These are phyloP conservation scores for Fusarium denticulatum DNA, from an alignment of 2,329 filamentous ascomycete species.

Conservation along the genomic window DNA sequence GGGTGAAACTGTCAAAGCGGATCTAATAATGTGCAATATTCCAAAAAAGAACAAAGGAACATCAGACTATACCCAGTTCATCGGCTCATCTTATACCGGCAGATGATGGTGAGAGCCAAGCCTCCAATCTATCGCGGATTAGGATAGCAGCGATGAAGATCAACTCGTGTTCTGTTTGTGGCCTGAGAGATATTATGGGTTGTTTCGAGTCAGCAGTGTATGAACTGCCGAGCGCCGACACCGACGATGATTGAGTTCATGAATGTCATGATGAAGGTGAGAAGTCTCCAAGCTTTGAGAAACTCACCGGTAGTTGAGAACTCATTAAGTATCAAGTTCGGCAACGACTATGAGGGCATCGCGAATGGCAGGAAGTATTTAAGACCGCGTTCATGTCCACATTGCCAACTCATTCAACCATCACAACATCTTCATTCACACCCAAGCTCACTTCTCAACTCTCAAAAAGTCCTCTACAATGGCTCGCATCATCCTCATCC, in stretches of 20 bases:
- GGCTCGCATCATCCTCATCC: conserved; percentile 3
- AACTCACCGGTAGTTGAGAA: not conserved
- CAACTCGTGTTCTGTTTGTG: not conserved
- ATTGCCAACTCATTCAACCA: not conserved
- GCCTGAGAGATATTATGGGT: not conserved
- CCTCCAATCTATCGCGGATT: not conserved
- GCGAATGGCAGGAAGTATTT: not conserved
- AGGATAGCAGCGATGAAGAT: not conserved
- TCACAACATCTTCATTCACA: not conserved
- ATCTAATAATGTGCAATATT: not conserved
- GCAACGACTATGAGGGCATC: fast-evolving
- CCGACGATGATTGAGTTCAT: not conserved
- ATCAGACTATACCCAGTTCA: not conserved
- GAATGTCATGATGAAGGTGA: not conserved
- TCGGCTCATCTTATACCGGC: not conserved
- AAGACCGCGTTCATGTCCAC: not conserved
- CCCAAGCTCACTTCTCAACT: not conserved
- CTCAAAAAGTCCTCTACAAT: not conserved
- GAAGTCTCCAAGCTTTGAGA: not conserved
- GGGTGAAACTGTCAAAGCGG: not conserved
- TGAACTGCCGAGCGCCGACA: not conserved
- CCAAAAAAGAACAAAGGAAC: not conserved
- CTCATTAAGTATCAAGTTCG: not conserved
- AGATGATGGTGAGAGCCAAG: not conserved
- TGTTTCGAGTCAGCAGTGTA: too few species aligned